Evolutionary conservation across 345 rosid species (phyloP).

Genomic region (Citrus unshiu): DNA sequence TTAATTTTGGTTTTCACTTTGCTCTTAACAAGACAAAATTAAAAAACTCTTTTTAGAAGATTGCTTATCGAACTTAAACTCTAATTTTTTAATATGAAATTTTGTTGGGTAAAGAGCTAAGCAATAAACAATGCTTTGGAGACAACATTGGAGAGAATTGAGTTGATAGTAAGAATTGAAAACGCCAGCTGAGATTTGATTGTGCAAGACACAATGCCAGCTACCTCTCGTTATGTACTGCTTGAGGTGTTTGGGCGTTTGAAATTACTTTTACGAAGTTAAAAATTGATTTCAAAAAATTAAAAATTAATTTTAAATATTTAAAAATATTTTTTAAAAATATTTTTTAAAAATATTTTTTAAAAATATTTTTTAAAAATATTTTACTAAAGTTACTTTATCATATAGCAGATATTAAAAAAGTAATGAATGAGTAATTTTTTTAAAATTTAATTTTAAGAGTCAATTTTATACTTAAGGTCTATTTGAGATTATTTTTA

Average conservation of each 20-base stretch:
- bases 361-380: too few relatives aligned
- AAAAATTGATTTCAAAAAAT: too few relatives aligned
- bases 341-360: too few relatives aligned
- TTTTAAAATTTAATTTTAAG: too few relatives aligned
- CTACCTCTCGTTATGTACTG: not conserved
- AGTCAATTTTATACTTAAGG: too few relatives aligned
- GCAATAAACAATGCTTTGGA: not conserved
- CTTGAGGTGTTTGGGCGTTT: not conserved
- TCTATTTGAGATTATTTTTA: rapidly evolving
- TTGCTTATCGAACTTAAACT: not conserved
- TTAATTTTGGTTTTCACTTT: not conserved
- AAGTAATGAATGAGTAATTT: too few relatives aligned
- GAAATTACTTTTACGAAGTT: too few relatives aligned
- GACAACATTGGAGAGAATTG: conserved; percentile 1
- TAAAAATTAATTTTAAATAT: not conserved
- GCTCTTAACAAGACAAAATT: not conserved
- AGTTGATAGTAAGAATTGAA: not conserved
- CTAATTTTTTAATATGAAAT: too few relatives aligned
- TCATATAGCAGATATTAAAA: too few relatives aligned
- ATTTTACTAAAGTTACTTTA: too few relatives aligned
- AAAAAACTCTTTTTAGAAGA: not conserved
- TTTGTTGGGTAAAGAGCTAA: too few relatives aligned
- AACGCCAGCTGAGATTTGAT: not conserved
- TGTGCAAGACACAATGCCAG: not conserved
- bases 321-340: too few relatives aligned